These are phyloP conservation scores for Rhizomucor pusillus DNA, from an alignment of 371 early-diverging fungal species.

Conservation along the genomic window DNA sequence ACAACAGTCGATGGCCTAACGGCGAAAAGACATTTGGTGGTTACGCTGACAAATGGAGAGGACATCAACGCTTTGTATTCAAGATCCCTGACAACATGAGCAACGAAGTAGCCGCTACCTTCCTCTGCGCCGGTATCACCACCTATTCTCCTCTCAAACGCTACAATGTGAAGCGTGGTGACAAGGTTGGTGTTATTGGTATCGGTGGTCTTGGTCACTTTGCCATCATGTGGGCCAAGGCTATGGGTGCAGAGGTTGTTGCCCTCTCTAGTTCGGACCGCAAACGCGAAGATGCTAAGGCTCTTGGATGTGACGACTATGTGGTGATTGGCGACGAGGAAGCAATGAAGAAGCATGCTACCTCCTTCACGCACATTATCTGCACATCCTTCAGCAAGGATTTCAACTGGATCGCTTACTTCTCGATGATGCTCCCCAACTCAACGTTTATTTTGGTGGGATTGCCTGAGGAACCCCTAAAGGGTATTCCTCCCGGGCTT, in stretches of 20 bases:
- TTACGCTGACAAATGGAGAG: constrained; percentile 62
- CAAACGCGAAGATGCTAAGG: constrained; percentile 31
- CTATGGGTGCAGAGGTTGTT: constrained; percentile 63
- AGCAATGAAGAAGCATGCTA: constrained; percentile 6
- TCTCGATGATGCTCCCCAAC: constrained; percentile 37
- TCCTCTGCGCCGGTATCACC: constrained; percentile 54
- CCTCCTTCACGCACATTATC: constrained; percentile 16
- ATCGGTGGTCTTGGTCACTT: constrained; percentile 26
- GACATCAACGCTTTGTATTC: constrained; percentile 53
- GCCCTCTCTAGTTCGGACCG: constrained; percentile 25
- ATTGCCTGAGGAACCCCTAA: constrained; percentile 52
- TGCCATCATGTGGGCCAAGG: constrained; percentile 49
- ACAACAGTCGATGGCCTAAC: constrained; percentile 44
- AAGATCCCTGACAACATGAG: constrained; percentile 59
- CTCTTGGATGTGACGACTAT: constrained; percentile 32
- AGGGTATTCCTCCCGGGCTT: constrained; percentile 21
- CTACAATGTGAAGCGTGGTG: constrained; percentile 39
- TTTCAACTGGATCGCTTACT: constrained; percentile 37
- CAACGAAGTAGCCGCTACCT: constrained; percentile 52
- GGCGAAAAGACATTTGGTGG: constrained; percentile 64
- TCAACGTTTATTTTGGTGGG: constrained; percentile 58
- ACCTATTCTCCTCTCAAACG: constrained; percentile 59
- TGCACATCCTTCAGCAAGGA: constrained; percentile 39
- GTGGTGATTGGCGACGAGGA: constrained; percentile 19
- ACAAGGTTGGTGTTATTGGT: constrained; percentile 64